Percentiles rank a stretch among this genome's conserved stretches.
phyloP scores from a whole-genome alignment of 352 stramenopile genomes.

The Phytophthora meadii region DNA sequence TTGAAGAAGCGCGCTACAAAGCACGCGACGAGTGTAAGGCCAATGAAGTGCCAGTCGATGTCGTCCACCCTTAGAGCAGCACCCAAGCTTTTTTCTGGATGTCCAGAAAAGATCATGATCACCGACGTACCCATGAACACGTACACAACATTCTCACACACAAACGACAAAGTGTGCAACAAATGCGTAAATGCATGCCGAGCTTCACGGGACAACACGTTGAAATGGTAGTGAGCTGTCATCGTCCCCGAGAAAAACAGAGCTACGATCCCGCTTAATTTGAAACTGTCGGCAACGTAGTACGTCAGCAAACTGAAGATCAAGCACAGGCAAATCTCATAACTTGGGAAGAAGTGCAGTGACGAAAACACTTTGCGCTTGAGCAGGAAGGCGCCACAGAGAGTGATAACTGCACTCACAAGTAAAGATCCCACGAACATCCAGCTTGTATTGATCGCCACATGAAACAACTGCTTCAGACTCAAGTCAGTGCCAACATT shows the following conservation, averaged over 20 bases:
- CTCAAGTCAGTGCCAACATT: slow-evolving; percentile 75
- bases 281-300: slow-evolving; percentile 76
- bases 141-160: slow-evolving; percentile 86
- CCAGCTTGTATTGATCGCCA: slow-evolving; percentile 65
- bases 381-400: slow-evolving; percentile 77
- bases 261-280: slow-evolving; percentile 93
- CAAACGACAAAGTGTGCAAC: slow-evolving; percentile 79
- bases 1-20: slow-evolving; percentile 79
- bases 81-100: slow-evolving; percentile 54
- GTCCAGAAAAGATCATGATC: slow-evolving; percentile 80
- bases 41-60: slow-evolving; percentile 83
- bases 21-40: slow-evolving; percentile 69
- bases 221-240: slow-evolving; percentile 89
- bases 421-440: slow-evolving; percentile 85
- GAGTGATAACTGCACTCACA: slow-evolving; percentile 74
- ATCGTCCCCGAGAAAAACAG: slow-evolving; percentile 94
- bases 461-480: slow-evolving; percentile 63
- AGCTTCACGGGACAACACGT: slow-evolving; percentile 78
- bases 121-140: slow-evolving; percentile 90
- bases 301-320: slow-evolving; percentile 89
- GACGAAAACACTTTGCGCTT: slow-evolving; percentile 78
- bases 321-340: slow-evolving; percentile 86
- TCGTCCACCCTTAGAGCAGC: slow-evolving; percentile 75
- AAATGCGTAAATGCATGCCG: slow-evolving; percentile 86
- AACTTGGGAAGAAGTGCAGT: slow-evolving; percentile 81